Evolutionary conservation across 441 rosid species (phyloP), one percentile per base, ranked within the genome.

Genomic region (Kokia cookei): DNA sequence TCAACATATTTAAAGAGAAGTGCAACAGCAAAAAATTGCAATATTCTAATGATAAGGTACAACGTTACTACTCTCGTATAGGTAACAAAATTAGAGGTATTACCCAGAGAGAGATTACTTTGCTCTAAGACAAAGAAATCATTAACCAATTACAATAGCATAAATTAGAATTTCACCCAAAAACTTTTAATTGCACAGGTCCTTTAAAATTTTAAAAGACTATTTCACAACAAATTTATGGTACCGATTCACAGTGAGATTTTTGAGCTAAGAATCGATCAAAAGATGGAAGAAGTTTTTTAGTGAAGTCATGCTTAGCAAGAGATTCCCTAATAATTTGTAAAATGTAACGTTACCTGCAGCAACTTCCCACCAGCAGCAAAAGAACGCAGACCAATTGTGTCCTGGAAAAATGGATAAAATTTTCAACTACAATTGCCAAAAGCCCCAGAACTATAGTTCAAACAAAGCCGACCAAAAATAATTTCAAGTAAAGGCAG

Each of bases 331-430:
- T 19, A 19, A 19, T 19, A 19, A 19, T 19, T 19, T 19, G 22
- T 19, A 19, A 19, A 19, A 19, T 19, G 37, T 53, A 37, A 43
- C 24, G 19, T 70, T 88, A 93, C 99, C 98, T 96, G 99, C 88
- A 96, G 74, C 79, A 96, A 85, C 86, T 93, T 96, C 65, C 99
- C 99, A 72, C 99, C 99, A 15, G 99, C 97, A 86, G 97, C 93
- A 87, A 92, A 93, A 68, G 99, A 96, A n/a, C 99, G 93, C 84
- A 96, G 69, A 48, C 98, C 99, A 81, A 96, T 88, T 14, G 91
- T 89, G 67, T 93, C 98, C 99, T 94, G 89, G 55, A 51, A 40
- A 80, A 66, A 9, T 58, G 37, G 40, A 66, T 24, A 73, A 72
- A 35, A 47, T 13, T 48, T 59, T 81, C 63, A 82, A 50, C 59